Evolutionary conservation across 2,329 filamentous ascomycete genomes (phyloP).

Genomic region (Aspergillus sp.): DNA sequence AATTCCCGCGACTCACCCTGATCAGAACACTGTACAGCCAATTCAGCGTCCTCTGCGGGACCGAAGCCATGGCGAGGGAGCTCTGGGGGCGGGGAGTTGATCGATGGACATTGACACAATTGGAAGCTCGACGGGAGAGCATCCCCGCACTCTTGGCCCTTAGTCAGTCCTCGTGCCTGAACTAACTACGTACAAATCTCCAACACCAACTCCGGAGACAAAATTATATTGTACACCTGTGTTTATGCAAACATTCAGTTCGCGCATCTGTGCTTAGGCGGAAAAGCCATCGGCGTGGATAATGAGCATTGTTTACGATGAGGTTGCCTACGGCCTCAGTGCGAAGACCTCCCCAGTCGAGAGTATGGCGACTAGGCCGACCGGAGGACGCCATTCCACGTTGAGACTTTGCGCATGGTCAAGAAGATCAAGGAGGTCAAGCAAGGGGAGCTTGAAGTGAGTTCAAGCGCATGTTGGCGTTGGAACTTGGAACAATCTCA

Average conservation of each 20-base stretch:
- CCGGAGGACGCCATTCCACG: not conserved
- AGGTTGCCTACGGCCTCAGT: not conserved
- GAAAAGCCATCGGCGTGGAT: too few species aligned
- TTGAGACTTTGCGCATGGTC: not conserved
- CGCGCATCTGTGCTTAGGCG: not conserved
- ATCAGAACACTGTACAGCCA: constrained; percentile 93
- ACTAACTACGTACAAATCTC: not conserved
- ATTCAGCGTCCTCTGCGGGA: constrained; percentile 86
- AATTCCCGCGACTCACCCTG: constrained; percentile 52
- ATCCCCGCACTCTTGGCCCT: constrained; percentile 13
- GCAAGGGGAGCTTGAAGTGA: not conserved
- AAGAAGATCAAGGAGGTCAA: not conserved
- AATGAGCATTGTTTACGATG: not conserved
- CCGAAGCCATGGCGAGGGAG: constrained; percentile 54
- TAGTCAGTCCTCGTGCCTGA: not conserved
- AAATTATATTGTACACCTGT: not conserved
- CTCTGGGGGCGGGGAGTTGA: constrained; percentile 5
- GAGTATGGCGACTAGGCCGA: not conserved
- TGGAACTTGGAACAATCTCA: not conserved
- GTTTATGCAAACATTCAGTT: not conserved
- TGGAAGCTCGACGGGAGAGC: not conserved
- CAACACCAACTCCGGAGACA: not conserved
- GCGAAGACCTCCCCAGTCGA: not conserved
- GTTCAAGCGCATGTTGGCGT: not conserved
- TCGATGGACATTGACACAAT: not conserved